Evolutionary conservation across 805 yeast species (phyloP).

Genomic region (Metschnikowia drakensbergensis): DNA sequence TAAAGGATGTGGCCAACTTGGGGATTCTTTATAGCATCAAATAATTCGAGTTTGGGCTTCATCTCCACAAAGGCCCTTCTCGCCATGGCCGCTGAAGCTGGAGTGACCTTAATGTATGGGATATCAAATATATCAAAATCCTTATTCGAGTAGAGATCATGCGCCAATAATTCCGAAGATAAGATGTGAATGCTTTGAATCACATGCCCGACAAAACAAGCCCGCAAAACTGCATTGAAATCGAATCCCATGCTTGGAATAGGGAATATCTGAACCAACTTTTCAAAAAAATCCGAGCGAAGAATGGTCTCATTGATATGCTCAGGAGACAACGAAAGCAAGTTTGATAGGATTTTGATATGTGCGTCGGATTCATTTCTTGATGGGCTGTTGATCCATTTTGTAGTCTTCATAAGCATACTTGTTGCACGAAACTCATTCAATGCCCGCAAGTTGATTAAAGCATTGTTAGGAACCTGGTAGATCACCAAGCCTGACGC

Average conservation of each 20-base stretch:
- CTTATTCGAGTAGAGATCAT: conserved; percentile 22
- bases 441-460: conserved; percentile 54
- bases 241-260: conserved; percentile 41
- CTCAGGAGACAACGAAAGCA: conserved; percentile 32
- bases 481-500: conserved; percentile 44
- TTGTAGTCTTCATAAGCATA: conserved; percentile 30
- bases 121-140: conserved; percentile 34
- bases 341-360: conserved; percentile 30
- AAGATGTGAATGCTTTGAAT: conserved; percentile 41
- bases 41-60: conserved; percentile 2
- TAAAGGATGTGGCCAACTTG: conserved; percentile 41
- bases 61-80: conserved; percentile 25
- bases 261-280: conserved; percentile 49
- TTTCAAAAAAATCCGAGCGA: conserved; percentile 50
- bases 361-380: conserved; percentile 27
- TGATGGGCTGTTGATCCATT: conserved; percentile 32
- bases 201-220: conserved; percentile 51
- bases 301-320: conserved; percentile 32
- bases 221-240: conserved; percentile 45
- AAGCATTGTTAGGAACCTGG: conserved; percentile 58
- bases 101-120: conserved; percentile 27
- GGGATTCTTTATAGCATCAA: conserved; percentile 15
- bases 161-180: conserved; percentile 24
- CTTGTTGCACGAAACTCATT: conserved; percentile 38
- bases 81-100: conserved; percentile 21